These are phyloP conservation scores for Yarrowia keelungensis DNA, from an alignment of 805 yeast species.

Conservation along the genomic window DNA sequence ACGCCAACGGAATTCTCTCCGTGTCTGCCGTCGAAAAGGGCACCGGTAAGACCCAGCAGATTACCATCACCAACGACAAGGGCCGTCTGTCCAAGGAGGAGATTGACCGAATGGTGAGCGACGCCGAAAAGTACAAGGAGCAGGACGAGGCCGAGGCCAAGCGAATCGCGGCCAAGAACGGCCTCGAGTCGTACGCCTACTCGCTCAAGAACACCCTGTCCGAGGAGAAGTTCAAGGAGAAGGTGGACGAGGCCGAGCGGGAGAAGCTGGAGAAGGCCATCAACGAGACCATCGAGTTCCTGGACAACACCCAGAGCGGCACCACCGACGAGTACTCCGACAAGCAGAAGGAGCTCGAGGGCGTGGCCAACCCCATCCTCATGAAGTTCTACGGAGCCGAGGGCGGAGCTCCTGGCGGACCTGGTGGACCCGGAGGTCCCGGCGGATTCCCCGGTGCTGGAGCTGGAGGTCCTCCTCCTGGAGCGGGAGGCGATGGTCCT, in stretches of 20 bases:
- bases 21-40: constrained; percentile 97
- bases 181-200: constrained; percentile 93
- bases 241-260: constrained; percentile 24
- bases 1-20: constrained; percentile 96
- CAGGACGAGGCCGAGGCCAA: constrained; percentile 95
- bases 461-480: constrained; percentile 18
- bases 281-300: constrained; percentile 32
- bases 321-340: constrained; percentile 29
- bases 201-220: constrained; percentile 77
- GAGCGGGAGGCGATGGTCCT: constrained; percentile 12
- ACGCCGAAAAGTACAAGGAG: constrained; percentile 96
- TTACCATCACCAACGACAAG: constrained; percentile 52
- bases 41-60: constrained; percentile 96
- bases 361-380: constrained; percentile 22
- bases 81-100: constrained; percentile 32
- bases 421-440: constrained; percentile 3
- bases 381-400: constrained; percentile 29
- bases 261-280: constrained; percentile 32
- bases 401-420: constrained; percentile 21
- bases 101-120: constrained; percentile 90
- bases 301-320: constrained; percentile 17
- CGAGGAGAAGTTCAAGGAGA: constrained; percentile 35
- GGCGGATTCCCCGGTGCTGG: constrained; percentile 27
- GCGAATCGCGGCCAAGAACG: constrained; percentile 93
- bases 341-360: constrained; percentile 34